These are phyloP conservation scores for Pulveroboletus sp. DNA, from an alignment of 768 basidiomycete genomes.

Conservation along the genomic window DNA sequence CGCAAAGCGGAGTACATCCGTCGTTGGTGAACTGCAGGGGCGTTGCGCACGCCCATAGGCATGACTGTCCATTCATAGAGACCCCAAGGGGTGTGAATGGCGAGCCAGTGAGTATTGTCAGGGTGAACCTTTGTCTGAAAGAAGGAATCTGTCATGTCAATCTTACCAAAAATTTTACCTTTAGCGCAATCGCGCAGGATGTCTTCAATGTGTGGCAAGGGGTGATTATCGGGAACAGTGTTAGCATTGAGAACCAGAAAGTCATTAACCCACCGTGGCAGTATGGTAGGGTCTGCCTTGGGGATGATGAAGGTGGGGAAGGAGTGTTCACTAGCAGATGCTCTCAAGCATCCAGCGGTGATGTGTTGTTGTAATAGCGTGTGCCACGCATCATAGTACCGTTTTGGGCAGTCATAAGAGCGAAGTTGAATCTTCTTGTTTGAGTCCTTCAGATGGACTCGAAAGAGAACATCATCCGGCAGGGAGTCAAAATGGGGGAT, in stretches of 20 bases:
- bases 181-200: slow-evolving; percentile 24
- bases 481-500: slow-evolving; percentile 24
- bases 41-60: slow-evolving; percentile 9
- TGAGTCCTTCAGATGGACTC: slow-evolving; percentile 27
- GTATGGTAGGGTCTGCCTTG: slow-evolving; percentile 21
- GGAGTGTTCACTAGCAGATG: slow-evolving; percentile 26
- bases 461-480: slow-evolving; percentile 19
- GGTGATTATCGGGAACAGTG: slow-evolving; percentile 17
- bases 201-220: slow-evolving; percentile 14
- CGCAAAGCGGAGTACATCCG: slow-evolving; percentile 11
- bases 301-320: slow-evolving; percentile 41
- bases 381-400: slow-evolving; percentile 34
- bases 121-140: slow-evolving; percentile 34
- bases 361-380: slow-evolving; percentile 34
- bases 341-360: slow-evolving; percentile 27
- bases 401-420: slow-evolving; percentile 31
- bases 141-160: no score
- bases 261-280: slow-evolving; percentile 32
- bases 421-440: no score
- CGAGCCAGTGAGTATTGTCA: slow-evolving; percentile 31
- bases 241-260: slow-evolving; percentile 24
- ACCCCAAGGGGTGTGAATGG: slow-evolving; percentile 37
- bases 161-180: slow-evolving; percentile 37
- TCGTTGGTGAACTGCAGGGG: slow-evolving; percentile 18
- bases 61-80: no score